Evolutionary conservation across 805 yeast species (phyloP), one percentile per base, ranked within the genome.

Genomic region (Candida glaebosa): DNA sequence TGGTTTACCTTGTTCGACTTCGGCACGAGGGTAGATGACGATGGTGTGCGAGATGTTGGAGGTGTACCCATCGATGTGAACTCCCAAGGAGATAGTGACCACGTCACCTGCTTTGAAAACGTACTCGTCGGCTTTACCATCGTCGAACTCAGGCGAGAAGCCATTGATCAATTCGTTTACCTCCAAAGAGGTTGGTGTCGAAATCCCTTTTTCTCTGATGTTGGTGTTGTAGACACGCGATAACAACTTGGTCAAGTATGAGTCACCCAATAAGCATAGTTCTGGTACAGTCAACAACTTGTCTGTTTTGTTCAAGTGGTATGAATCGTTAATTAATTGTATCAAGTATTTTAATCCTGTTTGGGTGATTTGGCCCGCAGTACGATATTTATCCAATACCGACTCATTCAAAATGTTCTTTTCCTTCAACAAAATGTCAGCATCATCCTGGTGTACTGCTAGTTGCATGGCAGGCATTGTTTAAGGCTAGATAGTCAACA

Each of bases 61-160:
- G 9, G 97, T 86, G 69, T 90, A 93, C 42, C 99, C 99, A 63
- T 93, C 99, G 51, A 93, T 79, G 49, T 93, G 97, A 45, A 84
- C 90, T 37, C 97, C 99, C 20, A 91, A 72, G 9, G 85, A 71
- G 43, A 93, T 76, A 47, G 91, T 90, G 25, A 87, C 87, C 37
- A 90, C 73, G 61, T 93, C 97, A 38, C 98, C 98, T 18, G 80
- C 79, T 41, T 63, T 60, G 52, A 86, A 78, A 40, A 63, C 61
- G 45, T 71, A 53, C 3, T 33, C 22, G 5, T 18, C 26, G 24
- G 71, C 71, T 5, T 65, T 57, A 24, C 59, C 65, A 49, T 81
- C 85, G 57, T 81, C 89, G 39, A 84, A 61, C 62, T 89, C 96
- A 32, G 99, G 99, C 24, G 95, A 74, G 63, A 85, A 87, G 8